Evolutionary conservation across 371 early-diverging fungal species (phyloP).

Genomic region (Actinomucor elegans): DNA sequence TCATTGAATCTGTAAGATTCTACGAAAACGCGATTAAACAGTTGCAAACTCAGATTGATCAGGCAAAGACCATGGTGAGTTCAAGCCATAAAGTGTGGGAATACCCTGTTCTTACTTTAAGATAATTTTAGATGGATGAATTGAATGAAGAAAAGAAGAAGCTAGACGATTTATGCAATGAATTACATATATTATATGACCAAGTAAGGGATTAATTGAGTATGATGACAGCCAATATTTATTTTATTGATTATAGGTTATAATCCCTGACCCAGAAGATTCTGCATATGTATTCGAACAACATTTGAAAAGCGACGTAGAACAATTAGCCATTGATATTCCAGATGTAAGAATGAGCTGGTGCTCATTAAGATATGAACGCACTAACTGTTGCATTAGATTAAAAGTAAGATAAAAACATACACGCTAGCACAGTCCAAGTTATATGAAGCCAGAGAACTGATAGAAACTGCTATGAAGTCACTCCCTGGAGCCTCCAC

Average conservation of each 20-base stretch:
- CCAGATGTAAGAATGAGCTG: too few species aligned
- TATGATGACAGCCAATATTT: neutral
- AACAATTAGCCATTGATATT: slow-evolving; percentile 29
- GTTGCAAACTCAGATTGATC: slow-evolving; percentile 27
- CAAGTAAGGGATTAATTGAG: slow-evolving; percentile 19
- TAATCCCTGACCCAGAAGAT: slow-evolving; percentile 30
- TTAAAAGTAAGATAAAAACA: slow-evolving; percentile 26
- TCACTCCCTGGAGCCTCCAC: slow-evolving; percentile 41
- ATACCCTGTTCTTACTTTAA: too few species aligned
- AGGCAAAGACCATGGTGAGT: slow-evolving; percentile 33
- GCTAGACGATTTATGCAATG: slow-evolving; percentile 30
- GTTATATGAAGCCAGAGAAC: slow-evolving; percentile 37
- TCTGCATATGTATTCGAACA: slow-evolving; percentile 29
- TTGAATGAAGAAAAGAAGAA: slow-evolving; percentile 27
- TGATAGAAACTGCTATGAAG: slow-evolving; percentile 44
- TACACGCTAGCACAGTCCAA: slow-evolving; percentile 31
- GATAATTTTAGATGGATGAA: slow-evolving; percentile 25
- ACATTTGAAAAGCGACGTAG: slow-evolving; percentile 35
- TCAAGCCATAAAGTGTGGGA: neutral
- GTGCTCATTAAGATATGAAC: too few species aligned
- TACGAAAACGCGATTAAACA: slow-evolving; percentile 25
- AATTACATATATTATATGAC: slow-evolving; percentile 34
- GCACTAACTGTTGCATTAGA: too few species aligned
- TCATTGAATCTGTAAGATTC: slow-evolving; percentile 29
- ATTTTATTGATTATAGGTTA: too few species aligned